Base-by-base conservation (phyloP, 2,329 filamentous ascomycete species). In the Corinectria fuckeliana region DNA sequence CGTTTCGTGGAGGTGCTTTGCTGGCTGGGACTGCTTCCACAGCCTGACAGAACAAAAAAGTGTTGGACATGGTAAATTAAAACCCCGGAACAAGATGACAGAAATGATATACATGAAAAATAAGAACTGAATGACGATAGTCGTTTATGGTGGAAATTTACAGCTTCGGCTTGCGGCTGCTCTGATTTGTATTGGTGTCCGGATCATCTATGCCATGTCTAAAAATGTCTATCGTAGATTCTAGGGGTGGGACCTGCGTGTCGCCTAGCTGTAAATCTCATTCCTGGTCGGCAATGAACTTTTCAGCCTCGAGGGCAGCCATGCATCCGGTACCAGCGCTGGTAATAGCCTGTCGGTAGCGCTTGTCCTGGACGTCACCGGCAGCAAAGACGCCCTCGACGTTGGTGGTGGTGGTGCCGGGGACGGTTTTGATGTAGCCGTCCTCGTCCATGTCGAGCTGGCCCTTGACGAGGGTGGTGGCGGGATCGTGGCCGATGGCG, bases 361-460 rank as follows among this genome's bases (percentile, higher is more conserved):
- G 88, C 89, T 98, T 99, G 77, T 99, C 96, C 82, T 99, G 95
- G 9, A 99, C 96, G 75, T 99, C 95, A 65, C 95, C 95, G 9
- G 94, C 95, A 34, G 95, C 95, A 74, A 97, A 99, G 18, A 99
- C 92, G 76, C 95, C 95, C 74, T 92, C 87, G 5, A 97, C 78
- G 77, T 88, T 97, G 47, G 95, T 99, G 73, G 90, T 84, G 59
- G 92, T 92, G 44, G 92, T 94, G 56, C 95, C 96, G 3, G 95
- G 91, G 77, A 90, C 87, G 56, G 95, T 99, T 69, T 93, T 77
- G 60, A 99, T 87, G 79, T 99, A 99, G 20, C 92, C 93, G 64
- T 99, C 94, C 64, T 86, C 85, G 73, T 99, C 96, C 72, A 90
- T 91, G 63, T 95, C 85, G 61, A 99, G 72, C 81, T 98, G 93